phyloP scores from a whole-genome alignment of 768 basidiomycete genomes.

The Mycena galericulata region DNA sequence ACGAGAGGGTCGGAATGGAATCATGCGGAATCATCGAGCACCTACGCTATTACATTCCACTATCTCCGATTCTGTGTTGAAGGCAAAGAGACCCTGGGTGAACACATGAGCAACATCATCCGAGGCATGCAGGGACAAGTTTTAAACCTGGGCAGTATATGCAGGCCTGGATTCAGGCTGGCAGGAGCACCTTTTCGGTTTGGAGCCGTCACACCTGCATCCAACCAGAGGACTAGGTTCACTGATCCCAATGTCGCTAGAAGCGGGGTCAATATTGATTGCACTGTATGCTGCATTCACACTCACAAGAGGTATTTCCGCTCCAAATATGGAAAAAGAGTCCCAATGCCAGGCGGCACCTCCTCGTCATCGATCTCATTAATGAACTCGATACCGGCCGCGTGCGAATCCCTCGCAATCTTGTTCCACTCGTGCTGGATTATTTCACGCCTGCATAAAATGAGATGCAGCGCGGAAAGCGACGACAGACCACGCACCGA shows the following conservation, averaged over 20 bases:
- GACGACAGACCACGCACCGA: slow-evolving; percentile 15
- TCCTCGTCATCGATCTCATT: slow-evolving; percentile 32
- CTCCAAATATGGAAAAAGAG: slow-evolving; percentile 29
- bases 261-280: neutral
- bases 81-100: slow-evolving; percentile 26
- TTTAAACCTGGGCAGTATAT: slow-evolving; percentile 8
- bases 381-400: slow-evolving; percentile 26
- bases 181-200: slow-evolving; percentile 1
- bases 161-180: neutral
- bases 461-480: neutral
- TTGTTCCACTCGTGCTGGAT: slow-evolving; percentile 28
- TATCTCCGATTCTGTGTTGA: slow-evolving; percentile 19
- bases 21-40: neutral
- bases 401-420: slow-evolving; percentile 22
- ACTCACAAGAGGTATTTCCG: slow-evolving; percentile 25
- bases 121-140: neutral
- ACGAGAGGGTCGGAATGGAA: neutral
- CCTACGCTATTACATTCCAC: slow-evolving; percentile 30
- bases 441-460: slow-evolving; percentile 7
- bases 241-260: slow-evolving; percentile 21
- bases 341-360: slow-evolving; percentile 22
- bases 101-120: neutral
- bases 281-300: neutral
- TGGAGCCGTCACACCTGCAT: slow-evolving; percentile 4
- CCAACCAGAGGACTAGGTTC: slow-evolving; percentile 3